Evolutionary conservation across 352 stramenopile species (phyloP), one percentile per base, ranked within the genome.

Genomic region (Phytopythium aichiense): DNA sequence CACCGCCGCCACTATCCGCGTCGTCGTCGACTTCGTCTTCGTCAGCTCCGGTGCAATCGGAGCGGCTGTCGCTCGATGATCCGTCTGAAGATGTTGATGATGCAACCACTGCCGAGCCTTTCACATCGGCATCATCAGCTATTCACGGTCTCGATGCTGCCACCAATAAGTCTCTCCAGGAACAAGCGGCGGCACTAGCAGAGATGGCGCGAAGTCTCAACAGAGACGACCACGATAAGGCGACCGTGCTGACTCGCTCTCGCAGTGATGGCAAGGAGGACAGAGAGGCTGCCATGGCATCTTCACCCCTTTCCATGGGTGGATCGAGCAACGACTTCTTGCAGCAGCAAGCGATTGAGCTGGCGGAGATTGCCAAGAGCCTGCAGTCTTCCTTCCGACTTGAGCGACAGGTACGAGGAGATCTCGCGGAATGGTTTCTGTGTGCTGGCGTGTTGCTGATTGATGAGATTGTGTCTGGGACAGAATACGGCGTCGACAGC

Each of bases 331-430:
- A 81, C 59, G 73, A 83, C 11, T 75, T 74, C 58, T 67, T 87
- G 38, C 72, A 88, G 63, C 75, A 83, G 52, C 74, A 88, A 63
- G 73, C 79, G 16, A 82, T 84, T 62, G 81, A 90, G 62, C 65
- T 90, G 15, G 79, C 73, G 0, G 81, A 87, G 55, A 84, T 88
- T 43, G 79, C 81, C 15, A 73, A 79, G 22, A 90, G 73, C 51
- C 57, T 90, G 49, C 77, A 90, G 63, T 87, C 78, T 33, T 77
- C 73, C 5, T 84, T 81, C 46, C 65, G 67, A 1, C 46, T 64
- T 22, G 73, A 78, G 30, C 49, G 40, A 20, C 68, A 72, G 25
- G 31, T 59, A 35, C 31, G 57, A 25, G 7, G 6, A 25, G 42
- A 22, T 45, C 40, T 45, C 16, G 7, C 12, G 37, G 37, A 13